Evolutionary conservation across 352 stramenopile species (phyloP).

Genomic region (Pilasporangium apinafurcum): DNA sequence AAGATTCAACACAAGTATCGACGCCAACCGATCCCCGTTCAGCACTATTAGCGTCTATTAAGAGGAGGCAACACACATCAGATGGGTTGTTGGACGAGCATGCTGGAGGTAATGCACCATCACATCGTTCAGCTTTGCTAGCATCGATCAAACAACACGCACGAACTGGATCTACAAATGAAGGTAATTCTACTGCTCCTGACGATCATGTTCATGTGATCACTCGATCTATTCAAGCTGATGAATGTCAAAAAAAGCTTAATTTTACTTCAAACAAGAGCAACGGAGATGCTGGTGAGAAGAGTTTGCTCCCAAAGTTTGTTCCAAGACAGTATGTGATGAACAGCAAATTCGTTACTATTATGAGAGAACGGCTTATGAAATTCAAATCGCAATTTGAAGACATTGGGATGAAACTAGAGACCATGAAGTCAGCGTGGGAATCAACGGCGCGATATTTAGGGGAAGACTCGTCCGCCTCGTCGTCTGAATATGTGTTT

Average conservation of each 20-base stretch:
- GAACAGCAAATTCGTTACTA: conserved; percentile 46
- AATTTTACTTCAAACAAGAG: too few relatives aligned
- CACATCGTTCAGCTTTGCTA: too few relatives aligned
- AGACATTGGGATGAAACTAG: conserved; percentile 58
- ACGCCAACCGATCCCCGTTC: conserved; percentile 4
- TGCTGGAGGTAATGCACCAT: too few relatives aligned
- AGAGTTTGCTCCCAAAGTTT: conserved; percentile 8
- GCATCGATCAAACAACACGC: too few relatives aligned
- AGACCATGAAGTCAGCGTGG: conserved; percentile 53
- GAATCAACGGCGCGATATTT: conserved; percentile 61
- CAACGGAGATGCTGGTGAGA: neutral
- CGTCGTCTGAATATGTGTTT: conserved; percentile 69
- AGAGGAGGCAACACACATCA: too few relatives aligned
- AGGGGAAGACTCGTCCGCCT: conserved; percentile 44
- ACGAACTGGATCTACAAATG: too few relatives aligned
- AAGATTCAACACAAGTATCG: too few relatives aligned
- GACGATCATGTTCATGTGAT: too few relatives aligned
- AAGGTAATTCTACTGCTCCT: too few relatives aligned
- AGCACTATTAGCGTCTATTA: conserved; percentile 5
- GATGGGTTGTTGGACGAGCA: too few relatives aligned
- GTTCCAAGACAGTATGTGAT: conserved; percentile 39
- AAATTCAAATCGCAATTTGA: conserved; percentile 47
- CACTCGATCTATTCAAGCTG: too few relatives aligned
- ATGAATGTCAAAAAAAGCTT: too few relatives aligned
- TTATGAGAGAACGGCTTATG: conserved; percentile 41